phyloP scores from a whole-genome alignment of 208 protist species.

The Herpetomonas samuelpessoai region DNA sequence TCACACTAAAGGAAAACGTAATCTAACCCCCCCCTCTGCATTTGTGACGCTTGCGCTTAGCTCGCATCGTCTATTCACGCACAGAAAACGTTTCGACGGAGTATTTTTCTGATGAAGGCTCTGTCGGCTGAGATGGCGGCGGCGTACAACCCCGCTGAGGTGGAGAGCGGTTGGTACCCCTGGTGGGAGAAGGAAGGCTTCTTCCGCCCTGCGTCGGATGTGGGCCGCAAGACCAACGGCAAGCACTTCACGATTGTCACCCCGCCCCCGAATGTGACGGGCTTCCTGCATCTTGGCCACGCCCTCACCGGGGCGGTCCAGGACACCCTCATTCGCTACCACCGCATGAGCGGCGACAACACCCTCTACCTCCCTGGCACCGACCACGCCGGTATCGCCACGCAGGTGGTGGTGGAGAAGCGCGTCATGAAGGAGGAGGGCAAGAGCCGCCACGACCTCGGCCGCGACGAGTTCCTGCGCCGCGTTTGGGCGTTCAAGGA shows the following conservation, averaged over 20 bases:
- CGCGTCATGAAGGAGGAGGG: slow-evolving; percentile 87
- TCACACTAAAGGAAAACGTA: no score
- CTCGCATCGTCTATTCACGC: neutral
- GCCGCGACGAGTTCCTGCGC: slow-evolving; percentile 96
- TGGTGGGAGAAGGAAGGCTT: slow-evolving; percentile 98
- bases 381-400: slow-evolving; percentile 99
- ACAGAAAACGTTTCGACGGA: slow-evolving; percentile 50
- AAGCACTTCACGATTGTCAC: slow-evolving; percentile 96
- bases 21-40: no score
- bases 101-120: slow-evolving; percentile 70
- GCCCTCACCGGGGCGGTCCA: slow-evolving; percentile 96
- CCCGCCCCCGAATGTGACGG: slow-evolving; percentile 99
- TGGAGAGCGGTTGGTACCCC: slow-evolving; percentile 97
- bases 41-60: no score
- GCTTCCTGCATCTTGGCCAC: slow-evolving; percentile 99
- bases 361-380: slow-evolving; percentile 98
- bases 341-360: slow-evolving; percentile 97
- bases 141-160: slow-evolving; percentile 91
- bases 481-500: slow-evolving; percentile 99
- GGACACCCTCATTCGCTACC: slow-evolving; percentile 95
- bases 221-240: slow-evolving; percentile 45
- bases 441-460: slow-evolving; percentile 94
- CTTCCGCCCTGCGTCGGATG: slow-evolving; percentile 92
- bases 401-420: slow-evolving; percentile 99
- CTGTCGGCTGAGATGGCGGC: slow-evolving; percentile 81